These are phyloP conservation scores for Aspergillus fischeri DNA, from an alignment of 2,329 filamentous ascomycete genomes.

Conservation along the genomic window DNA sequence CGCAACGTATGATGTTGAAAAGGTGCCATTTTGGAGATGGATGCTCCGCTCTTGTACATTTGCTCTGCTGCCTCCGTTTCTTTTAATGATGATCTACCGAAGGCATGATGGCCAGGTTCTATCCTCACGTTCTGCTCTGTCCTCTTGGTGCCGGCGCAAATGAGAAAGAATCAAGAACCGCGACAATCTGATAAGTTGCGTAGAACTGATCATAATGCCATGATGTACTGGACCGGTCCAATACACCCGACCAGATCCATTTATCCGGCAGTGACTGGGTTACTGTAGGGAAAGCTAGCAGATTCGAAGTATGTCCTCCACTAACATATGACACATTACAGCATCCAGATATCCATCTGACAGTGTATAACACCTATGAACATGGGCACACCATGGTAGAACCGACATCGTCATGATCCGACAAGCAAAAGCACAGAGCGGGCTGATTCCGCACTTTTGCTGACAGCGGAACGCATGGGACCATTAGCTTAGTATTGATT, in stretches of 20 bases:
- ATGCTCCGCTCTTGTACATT: neutral
- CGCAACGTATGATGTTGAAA: conserved; percentile 1
- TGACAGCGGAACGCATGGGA: conserved; percentile 15
- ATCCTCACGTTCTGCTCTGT: neutral
- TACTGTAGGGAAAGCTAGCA: neutral
- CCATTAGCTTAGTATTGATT: conserved; percentile 9
- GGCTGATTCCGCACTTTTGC: conserved; percentile 20
- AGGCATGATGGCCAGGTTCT: neutral
- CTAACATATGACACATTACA: neutral
- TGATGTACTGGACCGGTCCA: neutral
- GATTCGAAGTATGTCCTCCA: neutral
- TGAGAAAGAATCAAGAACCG: neutral
- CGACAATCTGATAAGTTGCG: neutral
- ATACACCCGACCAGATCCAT: neutral
- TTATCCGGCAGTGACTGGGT: neutral
- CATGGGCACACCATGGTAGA: neutral
- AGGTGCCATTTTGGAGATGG: neutral
- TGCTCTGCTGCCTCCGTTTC: neutral
- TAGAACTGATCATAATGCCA: neutral
- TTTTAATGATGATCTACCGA: neutral
- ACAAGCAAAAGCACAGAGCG: conserved; percentile 7
- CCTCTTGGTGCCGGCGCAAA: neutral
- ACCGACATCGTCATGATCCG: neutral
- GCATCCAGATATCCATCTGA: neutral
- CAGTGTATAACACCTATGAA: neutral